Percentiles rank a stretch among this genome's conserved stretches.
phyloP scores from a whole-genome alignment of 2,329 filamentous ascomycete genomes.

The Rosellinia necatrix region DNA sequence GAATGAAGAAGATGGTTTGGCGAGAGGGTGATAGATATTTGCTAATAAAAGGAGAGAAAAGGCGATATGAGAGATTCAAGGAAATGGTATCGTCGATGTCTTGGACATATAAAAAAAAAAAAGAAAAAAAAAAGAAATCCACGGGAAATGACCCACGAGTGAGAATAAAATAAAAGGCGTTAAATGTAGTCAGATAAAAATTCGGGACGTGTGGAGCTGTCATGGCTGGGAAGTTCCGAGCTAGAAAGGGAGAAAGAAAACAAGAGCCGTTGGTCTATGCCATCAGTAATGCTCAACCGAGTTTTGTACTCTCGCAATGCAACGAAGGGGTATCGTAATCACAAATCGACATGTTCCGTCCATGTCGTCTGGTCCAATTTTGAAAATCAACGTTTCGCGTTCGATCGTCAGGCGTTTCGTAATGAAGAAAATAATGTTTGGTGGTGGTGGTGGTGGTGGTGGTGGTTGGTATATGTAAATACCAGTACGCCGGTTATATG shows the following conservation, averaged over 20 bases:
- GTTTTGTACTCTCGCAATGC: slow-evolving; percentile 28
- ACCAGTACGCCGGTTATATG: slow-evolving; percentile 37
- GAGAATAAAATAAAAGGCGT: background rate
- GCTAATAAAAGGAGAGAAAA: background rate
- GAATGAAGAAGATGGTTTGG: background rate
- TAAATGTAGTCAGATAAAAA: background rate
- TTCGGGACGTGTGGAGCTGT: background rate
- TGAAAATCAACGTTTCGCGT: slow-evolving; percentile 24
- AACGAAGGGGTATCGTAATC: slow-evolving; percentile 34
- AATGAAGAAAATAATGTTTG: slow-evolving; percentile 14
- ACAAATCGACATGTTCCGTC: slow-evolving; percentile 28
- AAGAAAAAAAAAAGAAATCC: background rate
- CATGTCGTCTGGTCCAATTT: slow-evolving; percentile 18
- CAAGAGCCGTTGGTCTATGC: slow-evolving; percentile 25
- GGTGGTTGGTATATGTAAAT: slow-evolving; percentile 20
- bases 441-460: too few species aligned
- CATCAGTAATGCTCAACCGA: slow-evolving; percentile 18
- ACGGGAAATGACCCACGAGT: background rate
- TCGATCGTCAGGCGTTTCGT: slow-evolving; percentile 31
- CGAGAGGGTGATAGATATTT: background rate
- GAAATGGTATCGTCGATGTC: slow-evolving; percentile 24
- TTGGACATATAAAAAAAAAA: background rate
- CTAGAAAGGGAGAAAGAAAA: background rate
- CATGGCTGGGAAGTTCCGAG: background rate
- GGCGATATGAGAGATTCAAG: background rate